These are phyloP conservation scores for Zoysia matrella DNA, from an alignment of 202 grass and related monocot genomes.

Conservation along the genomic window DNA sequence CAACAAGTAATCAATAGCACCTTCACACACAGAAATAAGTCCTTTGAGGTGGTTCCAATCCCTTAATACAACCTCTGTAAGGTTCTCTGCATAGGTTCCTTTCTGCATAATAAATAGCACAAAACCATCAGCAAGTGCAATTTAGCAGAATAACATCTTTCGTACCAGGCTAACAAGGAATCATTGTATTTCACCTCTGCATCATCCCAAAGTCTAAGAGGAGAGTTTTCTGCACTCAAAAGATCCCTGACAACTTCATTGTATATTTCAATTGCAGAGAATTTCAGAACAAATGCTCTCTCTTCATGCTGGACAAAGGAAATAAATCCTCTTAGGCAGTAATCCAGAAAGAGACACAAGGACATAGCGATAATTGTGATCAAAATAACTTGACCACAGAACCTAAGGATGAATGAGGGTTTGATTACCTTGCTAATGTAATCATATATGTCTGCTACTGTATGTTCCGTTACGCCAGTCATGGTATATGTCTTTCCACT, in stretches of 20 bases:
- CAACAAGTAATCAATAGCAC: constrained; percentile 48
- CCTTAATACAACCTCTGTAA: constrained; percentile 83
- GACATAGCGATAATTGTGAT: constrained; percentile 16
- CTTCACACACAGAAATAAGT: constrained; percentile 95
- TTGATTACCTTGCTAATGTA: constrained; percentile 79
- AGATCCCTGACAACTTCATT: constrained; percentile 98
- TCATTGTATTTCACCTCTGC: constrained; percentile 63
- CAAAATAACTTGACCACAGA: constrained; percentile 16
- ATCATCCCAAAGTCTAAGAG: constrained; percentile 87
- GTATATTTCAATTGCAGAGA: constrained; percentile 99
- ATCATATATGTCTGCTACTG: constrained; percentile 92
- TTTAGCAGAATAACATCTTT: constrained; percentile 14
- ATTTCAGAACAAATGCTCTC: constrained; percentile 87
- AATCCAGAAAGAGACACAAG: constrained; percentile 4
- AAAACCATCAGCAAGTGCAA: constrained; percentile 6
- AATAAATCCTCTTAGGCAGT: neutral
- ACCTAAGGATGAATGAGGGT: constrained; percentile 9
- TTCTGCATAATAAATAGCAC: constrained; percentile 59
- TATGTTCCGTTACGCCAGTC: constrained; percentile 75
- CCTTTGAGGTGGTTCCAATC: constrained; percentile 84
- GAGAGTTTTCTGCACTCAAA: constrained; percentile 71
- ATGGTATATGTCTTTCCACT: constrained; percentile 48
- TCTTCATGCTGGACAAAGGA: constrained; percentile 69
- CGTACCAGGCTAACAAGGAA: constrained; percentile 13
- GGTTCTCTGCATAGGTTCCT: constrained; percentile 87